Conservation (phyloP, 352 stramenopile species). For the Phytophthora fragariae region DNA sequence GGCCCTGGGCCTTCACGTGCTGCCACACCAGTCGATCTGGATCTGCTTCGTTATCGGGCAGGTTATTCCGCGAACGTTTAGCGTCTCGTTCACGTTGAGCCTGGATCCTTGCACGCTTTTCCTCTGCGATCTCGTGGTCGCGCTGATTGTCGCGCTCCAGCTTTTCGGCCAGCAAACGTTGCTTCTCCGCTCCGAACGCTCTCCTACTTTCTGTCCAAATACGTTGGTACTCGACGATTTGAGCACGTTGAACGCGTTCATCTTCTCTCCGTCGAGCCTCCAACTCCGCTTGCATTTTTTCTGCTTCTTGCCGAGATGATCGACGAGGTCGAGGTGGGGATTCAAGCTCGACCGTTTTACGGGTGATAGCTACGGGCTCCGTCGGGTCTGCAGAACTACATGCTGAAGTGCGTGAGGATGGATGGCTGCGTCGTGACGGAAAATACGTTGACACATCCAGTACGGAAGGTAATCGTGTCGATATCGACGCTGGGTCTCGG, state of each 20-base stretch:
- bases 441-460: constrained; percentile 36
- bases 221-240: constrained; percentile 31
- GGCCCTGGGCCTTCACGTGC: constrained; percentile 24
- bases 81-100: constrained; percentile 24
- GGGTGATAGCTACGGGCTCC: constrained; percentile 21
- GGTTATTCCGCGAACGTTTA: neutral
- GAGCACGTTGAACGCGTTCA: constrained; percentile 10
- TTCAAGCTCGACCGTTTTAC: constrained; percentile 35
- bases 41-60: constrained; percentile 2
- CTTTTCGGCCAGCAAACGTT: constrained; percentile 23
- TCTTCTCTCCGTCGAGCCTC: constrained; percentile 26
- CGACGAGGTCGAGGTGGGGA: constrained; percentile 18
- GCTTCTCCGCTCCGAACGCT: constrained; percentile 21
- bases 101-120: constrained; percentile 24
- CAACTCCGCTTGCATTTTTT: neutral
- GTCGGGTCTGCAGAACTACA: neutral
- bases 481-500: constrained; percentile 1
- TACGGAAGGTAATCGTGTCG: constrained; percentile 30
- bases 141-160: constrained; percentile 23
- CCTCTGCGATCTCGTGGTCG: constrained; percentile 16
- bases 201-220: constrained; percentile 33
- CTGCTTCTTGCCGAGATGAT: constrained; percentile 12
- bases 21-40: constrained; percentile 30
- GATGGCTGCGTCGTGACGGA: constrained; percentile 1
- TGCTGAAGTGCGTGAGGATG: neutral